A percentile compares a stretch with the other conserved stretches of the same genome.
Evolutionary conservation across 73 alveolate genomes (phyloP).

Genomic region (Paramecium primaurelia): DNA sequence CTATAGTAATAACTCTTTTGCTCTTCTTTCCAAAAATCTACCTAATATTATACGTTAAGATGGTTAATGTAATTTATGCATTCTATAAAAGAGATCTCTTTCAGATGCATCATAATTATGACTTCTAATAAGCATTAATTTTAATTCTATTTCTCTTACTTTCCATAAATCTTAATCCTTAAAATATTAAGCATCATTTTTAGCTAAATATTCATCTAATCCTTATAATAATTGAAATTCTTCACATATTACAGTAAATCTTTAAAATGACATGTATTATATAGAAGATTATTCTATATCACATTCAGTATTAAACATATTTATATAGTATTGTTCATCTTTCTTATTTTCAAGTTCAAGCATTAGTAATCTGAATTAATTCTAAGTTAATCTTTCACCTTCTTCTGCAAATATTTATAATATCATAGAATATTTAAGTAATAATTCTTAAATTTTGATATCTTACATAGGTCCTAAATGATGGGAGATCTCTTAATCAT

Average conservation of each 20-base stretch:
- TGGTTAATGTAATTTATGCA: conserved; percentile 4
- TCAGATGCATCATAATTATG: conserved; percentile 36
- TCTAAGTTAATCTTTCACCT: background rate
- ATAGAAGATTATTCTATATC: background rate
- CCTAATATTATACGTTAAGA: conserved; percentile 17
- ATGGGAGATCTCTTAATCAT: conserved; percentile 8
- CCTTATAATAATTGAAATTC: background rate
- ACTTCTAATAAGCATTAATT: conserved; percentile 23
- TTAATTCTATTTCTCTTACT: conserved; percentile 28
- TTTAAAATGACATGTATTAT: conserved; percentile 10
- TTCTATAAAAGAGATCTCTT: conserved; percentile 28
- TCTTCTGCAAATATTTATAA: background rate
- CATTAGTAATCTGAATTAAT: background rate
- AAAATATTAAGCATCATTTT: conserved; percentile 32
- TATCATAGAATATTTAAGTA: background rate
- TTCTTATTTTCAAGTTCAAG: background rate
- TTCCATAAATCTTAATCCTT: conserved; percentile 5
- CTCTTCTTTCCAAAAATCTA: conserved; percentile 45
- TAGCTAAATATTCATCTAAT: background rate
- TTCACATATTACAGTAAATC: conserved; percentile 10
- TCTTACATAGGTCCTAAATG: background rate
- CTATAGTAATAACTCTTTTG: background rate
- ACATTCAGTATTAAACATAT: conserved; percentile 7
- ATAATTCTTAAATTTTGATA: background rate
- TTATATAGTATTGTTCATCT: background rate